Evolutionary conservation across 2,329 filamentous ascomycete species (phyloP), one percentile per base, ranked within the genome.

Genomic region (Colletotrichum camelliae): DNA sequence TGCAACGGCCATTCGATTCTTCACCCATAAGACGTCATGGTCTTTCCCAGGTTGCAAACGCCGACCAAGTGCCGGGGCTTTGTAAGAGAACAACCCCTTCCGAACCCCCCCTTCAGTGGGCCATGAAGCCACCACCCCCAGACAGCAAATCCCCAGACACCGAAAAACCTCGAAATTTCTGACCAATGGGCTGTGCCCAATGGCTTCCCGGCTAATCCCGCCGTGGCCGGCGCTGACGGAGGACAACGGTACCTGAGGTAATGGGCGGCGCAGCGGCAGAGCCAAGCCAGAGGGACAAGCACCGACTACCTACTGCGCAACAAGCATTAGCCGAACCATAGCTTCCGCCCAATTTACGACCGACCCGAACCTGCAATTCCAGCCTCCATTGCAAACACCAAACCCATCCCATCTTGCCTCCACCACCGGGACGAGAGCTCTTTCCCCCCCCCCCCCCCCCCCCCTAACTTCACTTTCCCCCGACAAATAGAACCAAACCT

Each of bases 171-270:
- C 24, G 48, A 7, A 60, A 18, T 18, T 68, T 64, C 55, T 55
- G 64, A 9, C 74, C 74, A 76, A 76, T 76, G 43, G 29, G 35
- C 31, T 24, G n/a, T 15, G 24, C 16, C 29, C 58, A 74, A 73
- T 74, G 43, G 74, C 70, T 37, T 68, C 70, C 74, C 74, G 74
- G 74, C 70, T 74, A 76, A 73, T 76, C 70, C 74, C 74, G 74
- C 57, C 57, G 52, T 57, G 43, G 15, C 74, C 70, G 74, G 70
- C 64, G 73, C 73, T 64, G 73, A 43, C 64, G 73, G 73, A 75
- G 66, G 58, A 43, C 24, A 71, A 71, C 58, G 58, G 68, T 75
- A 76, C 70, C 64, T 76, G 64, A 76, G 64, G 73, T 75, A 48
- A 43, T 65, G 74, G 60, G 61, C 52, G 31, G 68, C 61, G 29